A percentile compares a stretch with the other conserved stretches of the same genome.
Evolutionary conservation across 768 basidiomycete genomes (phyloP).

Genomic region (Boletus reticulatus): DNA sequence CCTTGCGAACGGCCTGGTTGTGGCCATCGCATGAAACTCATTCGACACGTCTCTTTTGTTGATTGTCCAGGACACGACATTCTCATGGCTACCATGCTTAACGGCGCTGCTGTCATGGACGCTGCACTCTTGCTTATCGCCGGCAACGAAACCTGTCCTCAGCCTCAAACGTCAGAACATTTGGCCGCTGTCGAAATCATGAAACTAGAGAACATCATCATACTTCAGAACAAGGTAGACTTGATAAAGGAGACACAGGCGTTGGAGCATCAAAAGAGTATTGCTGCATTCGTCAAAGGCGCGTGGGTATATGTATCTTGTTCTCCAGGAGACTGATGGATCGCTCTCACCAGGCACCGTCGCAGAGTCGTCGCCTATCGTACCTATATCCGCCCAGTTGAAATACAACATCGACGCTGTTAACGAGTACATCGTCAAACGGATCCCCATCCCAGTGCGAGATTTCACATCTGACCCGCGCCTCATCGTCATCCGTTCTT

Average conservation of each 20-base stretch:
- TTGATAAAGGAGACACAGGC: constrained; percentile 94
- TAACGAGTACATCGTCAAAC: constrained; percentile 96
- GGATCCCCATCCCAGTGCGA: constrained; percentile 91
- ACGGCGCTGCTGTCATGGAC: constrained; percentile 99
- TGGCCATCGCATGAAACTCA: constrained; percentile 82
- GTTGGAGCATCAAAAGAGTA: constrained; percentile 94
- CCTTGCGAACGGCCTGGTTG: constrained; percentile 94
- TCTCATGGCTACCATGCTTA: constrained; percentile 99
- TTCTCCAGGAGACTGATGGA: background rate
- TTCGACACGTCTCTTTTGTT: constrained; percentile 98
- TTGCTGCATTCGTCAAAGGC: constrained; percentile 95
- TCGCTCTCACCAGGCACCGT: constrained; percentile 71
- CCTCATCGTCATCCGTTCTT: constrained; percentile 97
- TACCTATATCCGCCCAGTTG: constrained; percentile 97
- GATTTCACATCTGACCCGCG: constrained; percentile 91
- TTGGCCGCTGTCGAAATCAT: constrained; percentile 99
- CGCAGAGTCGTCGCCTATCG: constrained; percentile 95
- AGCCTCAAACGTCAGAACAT: constrained; percentile 98
- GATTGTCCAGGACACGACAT: constrained; percentile 98
- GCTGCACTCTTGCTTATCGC: constrained; percentile 94
- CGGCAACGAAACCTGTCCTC: constrained; percentile 98
- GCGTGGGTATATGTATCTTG: constrained; percentile 12
- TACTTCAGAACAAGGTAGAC: constrained; percentile 98
- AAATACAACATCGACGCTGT: constrained; percentile 99
- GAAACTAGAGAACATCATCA: constrained; percentile 97